A percentile compares a stretch with the other conserved stretches of the same genome.
These are phyloP conservation scores for Globisporangium lucens DNA, from an alignment of 352 stramenopile species.

Conservation along the genomic window DNA sequence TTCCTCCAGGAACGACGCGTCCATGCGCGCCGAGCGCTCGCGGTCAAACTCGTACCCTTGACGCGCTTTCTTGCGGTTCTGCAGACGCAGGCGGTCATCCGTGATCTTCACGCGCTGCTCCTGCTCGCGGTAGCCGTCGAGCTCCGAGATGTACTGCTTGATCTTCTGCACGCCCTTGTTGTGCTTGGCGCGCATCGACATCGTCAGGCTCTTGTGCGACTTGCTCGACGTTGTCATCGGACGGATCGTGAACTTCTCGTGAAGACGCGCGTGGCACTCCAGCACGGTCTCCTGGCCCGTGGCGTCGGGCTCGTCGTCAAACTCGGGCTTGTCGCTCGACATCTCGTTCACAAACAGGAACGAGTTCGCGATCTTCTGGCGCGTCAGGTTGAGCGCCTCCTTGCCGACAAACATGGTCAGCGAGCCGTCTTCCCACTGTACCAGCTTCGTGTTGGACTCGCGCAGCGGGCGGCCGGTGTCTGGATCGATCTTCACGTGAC, in stretches of 20 bases:
- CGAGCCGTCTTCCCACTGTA: conserved; percentile 86
- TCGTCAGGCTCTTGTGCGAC: conserved; percentile 85
- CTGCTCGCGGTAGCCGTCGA: conserved; percentile 79
- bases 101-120: conserved; percentile 85
- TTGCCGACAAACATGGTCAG: conserved; percentile 86
- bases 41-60: conserved; percentile 81
- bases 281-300: conserved; percentile 71
- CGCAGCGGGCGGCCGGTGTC: conserved; percentile 53
- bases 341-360: conserved; percentile 84
- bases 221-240: conserved; percentile 81
- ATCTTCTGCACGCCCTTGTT: conserved; percentile 87
- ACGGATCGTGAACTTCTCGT: conserved; percentile 86
- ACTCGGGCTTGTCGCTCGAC: conserved; percentile 58
- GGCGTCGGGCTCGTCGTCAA: conserved; percentile 60
- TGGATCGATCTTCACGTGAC: conserved; percentile 63
- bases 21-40: conserved; percentile 69
- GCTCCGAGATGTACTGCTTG: conserved; percentile 84
- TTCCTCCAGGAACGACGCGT: conserved; percentile 81
- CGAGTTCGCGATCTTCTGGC: conserved; percentile 84
- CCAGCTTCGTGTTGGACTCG: conserved; percentile 79
- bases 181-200: conserved; percentile 88
- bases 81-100: conserved; percentile 76
- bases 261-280: conserved; percentile 79
- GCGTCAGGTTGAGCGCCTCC: conserved; percentile 76
- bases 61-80: conserved; percentile 84